Evolutionary conservation across 805 yeast genomes (phyloP), one percentile per base, ranked within the genome.

Genomic region (Saturnispora sanitii): DNA sequence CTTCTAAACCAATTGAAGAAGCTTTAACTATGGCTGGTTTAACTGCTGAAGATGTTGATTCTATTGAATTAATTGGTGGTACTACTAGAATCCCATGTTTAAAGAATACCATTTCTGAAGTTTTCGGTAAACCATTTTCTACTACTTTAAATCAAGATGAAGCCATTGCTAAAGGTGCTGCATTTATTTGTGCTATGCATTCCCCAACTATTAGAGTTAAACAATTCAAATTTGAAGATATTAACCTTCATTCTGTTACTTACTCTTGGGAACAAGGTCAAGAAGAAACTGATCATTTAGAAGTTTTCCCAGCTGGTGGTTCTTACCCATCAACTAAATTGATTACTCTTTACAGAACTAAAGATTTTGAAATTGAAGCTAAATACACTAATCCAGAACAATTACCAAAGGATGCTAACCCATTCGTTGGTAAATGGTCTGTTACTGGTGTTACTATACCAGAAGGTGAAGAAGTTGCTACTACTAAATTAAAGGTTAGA

Each of bases 141-240:
- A 82, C 83, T 72, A 94, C 97, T 54, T 77, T 94, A 68, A 92
- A 92, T 76, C 96, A 88, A 71, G 99, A 92, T 62, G 99, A 92
- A 75, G 96, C 98, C 49, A 82, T 90, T 62, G 97, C 98, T 43
- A 85, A 90, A 67, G 99, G 99, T 72, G 94, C 95, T 56, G 96
- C 98, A 37, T 92, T 92, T 68, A 83, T 92, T 58, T 92, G 98
- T 67, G 99, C 98, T 53, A 84, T 87, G 70, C 97, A 88, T 74
- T 90, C 97, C 27, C 98, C 98, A 67, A 88, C 96, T 50, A 78
- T 92, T 57, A 84, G 98, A 71, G 98, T 92, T 40, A 83, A 97
- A 69, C 96, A 96, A 52, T 92, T 92, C 82, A 90, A 90, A 70
- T 92, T 88, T 62, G 96, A 90, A 71, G 99, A 92, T 65, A 68